Percentiles rank a stretch among this genome's conserved stretches.
phyloP scores from a whole-genome alignment of 495 filamentous ascomycete genomes.

The Amphirosellinia nigrospora region DNA sequence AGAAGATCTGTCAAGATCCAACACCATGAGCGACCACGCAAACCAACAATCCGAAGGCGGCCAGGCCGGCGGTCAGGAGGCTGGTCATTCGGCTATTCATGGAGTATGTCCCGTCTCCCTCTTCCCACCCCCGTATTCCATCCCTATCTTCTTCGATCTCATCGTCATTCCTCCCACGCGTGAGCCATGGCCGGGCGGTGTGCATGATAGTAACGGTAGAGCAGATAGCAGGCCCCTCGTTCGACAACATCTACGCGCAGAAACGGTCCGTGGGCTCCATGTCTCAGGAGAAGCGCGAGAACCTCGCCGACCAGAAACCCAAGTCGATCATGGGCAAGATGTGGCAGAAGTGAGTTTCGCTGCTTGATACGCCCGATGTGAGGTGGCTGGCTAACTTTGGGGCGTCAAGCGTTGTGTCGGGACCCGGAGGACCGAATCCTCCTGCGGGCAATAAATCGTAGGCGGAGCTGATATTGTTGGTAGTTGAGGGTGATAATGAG shows the following conservation, averaged over 20 bases:
- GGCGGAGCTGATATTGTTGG: too few species aligned
- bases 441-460: not conserved
- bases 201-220: not conserved
- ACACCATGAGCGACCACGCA: not conserved
- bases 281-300: conserved; percentile 4
- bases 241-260: conserved; percentile 4
- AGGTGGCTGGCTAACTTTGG: not conserved
- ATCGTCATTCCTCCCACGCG: too few species aligned
- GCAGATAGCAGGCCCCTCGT: not conserved
- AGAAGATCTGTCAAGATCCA: not conserved
- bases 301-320: not conserved
- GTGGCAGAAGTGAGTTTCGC: not conserved
- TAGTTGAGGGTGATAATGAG: too few species aligned
- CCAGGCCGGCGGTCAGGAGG: not conserved
- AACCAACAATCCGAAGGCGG: not conserved
- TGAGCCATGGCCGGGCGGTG: too few species aligned
- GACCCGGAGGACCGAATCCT: not conserved
- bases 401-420: not conserved
- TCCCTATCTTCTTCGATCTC: not conserved
- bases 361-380: not conserved
- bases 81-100: not conserved
- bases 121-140: too few species aligned
- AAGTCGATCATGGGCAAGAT: not conserved
- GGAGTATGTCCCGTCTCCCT: not conserved
- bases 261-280: not conserved